phyloP scores from a whole-genome alignment of 306 rosid species.

The Rosa persica region DNA sequence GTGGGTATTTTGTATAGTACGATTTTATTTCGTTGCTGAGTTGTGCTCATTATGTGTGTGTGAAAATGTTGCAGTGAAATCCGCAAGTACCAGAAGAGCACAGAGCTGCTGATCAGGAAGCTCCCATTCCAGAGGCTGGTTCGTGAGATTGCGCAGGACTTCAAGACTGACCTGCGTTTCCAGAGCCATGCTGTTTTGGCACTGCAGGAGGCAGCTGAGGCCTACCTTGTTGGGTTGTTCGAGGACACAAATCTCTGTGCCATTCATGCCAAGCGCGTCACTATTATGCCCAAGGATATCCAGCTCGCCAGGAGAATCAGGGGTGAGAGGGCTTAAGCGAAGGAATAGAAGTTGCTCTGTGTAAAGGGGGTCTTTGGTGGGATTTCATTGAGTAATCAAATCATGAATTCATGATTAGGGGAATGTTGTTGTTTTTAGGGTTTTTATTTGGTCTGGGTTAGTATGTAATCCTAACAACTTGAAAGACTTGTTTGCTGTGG shows the following conservation, averaged over 20 bases:
- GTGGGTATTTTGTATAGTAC: not conserved
- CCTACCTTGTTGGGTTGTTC: constrained; percentile 44
- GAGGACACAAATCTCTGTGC: constrained; percentile 49
- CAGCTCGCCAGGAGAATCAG: constrained; percentile 48
- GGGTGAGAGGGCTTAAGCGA: constrained; percentile 31
- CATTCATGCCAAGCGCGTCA: constrained; percentile 40
- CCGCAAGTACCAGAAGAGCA: constrained; percentile 48
- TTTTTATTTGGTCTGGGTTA: not conserved
- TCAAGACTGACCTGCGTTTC: constrained; percentile 46
- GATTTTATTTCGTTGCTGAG: too few relatives aligned
- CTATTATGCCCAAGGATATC: constrained; percentile 39
- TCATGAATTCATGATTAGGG: constrained; percentile 1
- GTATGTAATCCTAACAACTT: not conserved
- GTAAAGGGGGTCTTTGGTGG: not conserved
- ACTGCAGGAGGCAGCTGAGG: constrained; percentile 49
- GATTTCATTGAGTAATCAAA: constrained; percentile 5
- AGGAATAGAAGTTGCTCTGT: not conserved
- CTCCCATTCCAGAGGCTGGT: constrained; percentile 42
- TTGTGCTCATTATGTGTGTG: not conserved
- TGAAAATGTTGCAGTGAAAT: constrained; percentile 27
- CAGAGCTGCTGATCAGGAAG: constrained; percentile 40
- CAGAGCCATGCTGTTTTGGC: constrained; percentile 50
- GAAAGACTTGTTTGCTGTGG: not conserved
- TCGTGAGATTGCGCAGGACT: constrained; percentile 39
- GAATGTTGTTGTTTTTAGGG: constrained; percentile 1